Evolutionary conservation across 768 basidiomycete genomes (phyloP).

Genomic region (Phanerodontia chrysosporium): DNA sequence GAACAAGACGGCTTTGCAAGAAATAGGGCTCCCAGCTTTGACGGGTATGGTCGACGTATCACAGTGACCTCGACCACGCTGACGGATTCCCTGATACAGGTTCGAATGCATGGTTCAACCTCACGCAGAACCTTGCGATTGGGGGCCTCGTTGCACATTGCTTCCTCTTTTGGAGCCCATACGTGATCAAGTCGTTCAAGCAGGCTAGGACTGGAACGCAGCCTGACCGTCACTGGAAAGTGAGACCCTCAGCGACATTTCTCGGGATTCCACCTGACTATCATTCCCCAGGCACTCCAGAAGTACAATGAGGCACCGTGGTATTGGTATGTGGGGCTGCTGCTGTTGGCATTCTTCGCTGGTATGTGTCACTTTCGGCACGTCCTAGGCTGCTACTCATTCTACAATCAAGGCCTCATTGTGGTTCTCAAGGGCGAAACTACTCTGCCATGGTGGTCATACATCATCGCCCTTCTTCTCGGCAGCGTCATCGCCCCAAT

Average conservation of each 20-base stretch:
- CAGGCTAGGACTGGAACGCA: slow-evolving; percentile 41
- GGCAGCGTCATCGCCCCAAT: slow-evolving; percentile 46
- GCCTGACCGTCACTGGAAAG: slow-evolving; percentile 56
- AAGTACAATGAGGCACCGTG: slow-evolving; percentile 57
- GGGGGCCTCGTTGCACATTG: slow-evolving; percentile 57
- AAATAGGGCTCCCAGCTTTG: slow-evolving; percentile 38
- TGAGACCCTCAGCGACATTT: too few species aligned
- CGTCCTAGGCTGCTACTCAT: neutral
- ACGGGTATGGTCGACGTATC: slow-evolving; percentile 17
- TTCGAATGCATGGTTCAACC: slow-evolving; percentile 49
- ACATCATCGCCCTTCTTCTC: slow-evolving; percentile 51
- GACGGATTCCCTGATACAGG: too few species aligned
- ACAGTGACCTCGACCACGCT: too few species aligned
- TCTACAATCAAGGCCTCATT: slow-evolving; percentile 41
- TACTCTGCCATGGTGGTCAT: slow-evolving; percentile 61
- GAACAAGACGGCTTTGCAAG: slow-evolving; percentile 50
- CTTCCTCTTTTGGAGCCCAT: slow-evolving; percentile 53
- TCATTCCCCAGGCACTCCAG: slow-evolving; percentile 35
- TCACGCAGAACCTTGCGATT: slow-evolving; percentile 50
- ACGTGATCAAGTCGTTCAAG: slow-evolving; percentile 46
- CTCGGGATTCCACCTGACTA: neutral
- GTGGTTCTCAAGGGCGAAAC: slow-evolving; percentile 56
- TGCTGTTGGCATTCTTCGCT: slow-evolving; percentile 49
- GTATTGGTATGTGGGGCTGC: slow-evolving; percentile 55
- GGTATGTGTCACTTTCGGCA: slow-evolving; percentile 31